Percentiles rank a stretch among this genome's conserved stretches.
Conservation (phyloP, 2,329 filamentous ascomycete species). For the Tolypocladium nubicola region DNA sequence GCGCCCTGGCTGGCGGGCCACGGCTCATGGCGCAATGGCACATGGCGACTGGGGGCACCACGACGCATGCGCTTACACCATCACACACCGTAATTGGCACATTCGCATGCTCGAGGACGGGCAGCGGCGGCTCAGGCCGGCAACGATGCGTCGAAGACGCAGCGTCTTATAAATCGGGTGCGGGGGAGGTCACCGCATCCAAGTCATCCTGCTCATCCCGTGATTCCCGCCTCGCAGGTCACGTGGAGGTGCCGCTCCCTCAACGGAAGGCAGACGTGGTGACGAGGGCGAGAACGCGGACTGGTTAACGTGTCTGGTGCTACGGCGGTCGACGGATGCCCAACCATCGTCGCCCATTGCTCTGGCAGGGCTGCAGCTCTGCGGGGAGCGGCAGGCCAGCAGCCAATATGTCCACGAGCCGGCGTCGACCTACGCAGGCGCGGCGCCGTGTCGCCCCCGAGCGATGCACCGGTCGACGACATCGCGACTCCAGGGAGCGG, state of each 20-base stretch:
- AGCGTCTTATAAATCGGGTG: not conserved
- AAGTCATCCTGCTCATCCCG: not conserved
- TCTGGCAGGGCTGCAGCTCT: too few relatives aligned
- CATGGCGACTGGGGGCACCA: not conserved
- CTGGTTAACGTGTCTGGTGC: too few relatives aligned
- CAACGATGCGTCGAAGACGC: not conserved
- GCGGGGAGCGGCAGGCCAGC: too few relatives aligned
- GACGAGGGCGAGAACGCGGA: not conserved
- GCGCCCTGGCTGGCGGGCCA: not conserved
- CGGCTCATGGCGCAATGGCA: not conserved
- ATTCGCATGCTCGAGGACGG: not conserved
- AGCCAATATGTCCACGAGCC: not conserved
- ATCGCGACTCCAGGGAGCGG: too few relatives aligned
- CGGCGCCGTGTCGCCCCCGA: not conserved
- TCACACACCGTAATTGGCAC: not conserved
- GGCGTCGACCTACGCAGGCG: not conserved
- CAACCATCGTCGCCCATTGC: too few relatives aligned
- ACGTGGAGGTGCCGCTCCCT: not conserved
- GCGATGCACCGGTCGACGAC: too few relatives aligned
- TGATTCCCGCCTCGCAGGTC: not conserved
- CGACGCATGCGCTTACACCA: not conserved
- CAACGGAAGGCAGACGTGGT: not conserved
- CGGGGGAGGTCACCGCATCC: not conserved
- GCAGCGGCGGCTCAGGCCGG: not conserved
- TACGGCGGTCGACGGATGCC: too few relatives aligned